Evolutionary conservation across 768 basidiomycete genomes (phyloP).

Genomic region (Boletus rubescentipes): DNA sequence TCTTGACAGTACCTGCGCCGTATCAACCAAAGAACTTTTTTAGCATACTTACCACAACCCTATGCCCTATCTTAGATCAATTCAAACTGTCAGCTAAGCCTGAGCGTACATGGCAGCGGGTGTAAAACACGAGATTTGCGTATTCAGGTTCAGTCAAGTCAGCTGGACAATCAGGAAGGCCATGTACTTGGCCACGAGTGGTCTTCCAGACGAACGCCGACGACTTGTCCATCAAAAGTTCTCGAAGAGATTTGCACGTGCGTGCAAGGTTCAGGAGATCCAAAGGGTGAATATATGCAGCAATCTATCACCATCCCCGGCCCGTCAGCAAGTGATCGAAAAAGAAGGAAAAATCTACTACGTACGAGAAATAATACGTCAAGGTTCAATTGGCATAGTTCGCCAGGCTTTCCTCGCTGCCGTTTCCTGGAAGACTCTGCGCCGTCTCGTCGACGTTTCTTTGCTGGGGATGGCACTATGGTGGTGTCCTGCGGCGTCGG

Average conservation of each 20-base stretch:
- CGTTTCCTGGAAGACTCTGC: neutral
- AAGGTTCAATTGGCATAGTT: neutral
- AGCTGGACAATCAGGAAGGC: conserved; percentile 31
- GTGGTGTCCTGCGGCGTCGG: neutral
- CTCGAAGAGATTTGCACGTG: conserved; percentile 4
- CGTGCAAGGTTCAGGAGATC: conserved; percentile 4
- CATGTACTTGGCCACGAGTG: conserved; percentile 31
- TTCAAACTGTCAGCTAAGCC: neutral
- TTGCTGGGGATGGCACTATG: neutral
- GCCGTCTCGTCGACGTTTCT: neutral
- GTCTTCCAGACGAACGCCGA: conserved; percentile 29
- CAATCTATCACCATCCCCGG: neutral
- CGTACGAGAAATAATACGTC: neutral
- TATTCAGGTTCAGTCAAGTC: conserved; percentile 40
- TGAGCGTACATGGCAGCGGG: conserved; percentile 21
- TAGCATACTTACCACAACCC: conserved; percentile 8
- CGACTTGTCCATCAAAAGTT: conserved; percentile 31
- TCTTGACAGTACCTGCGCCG: conserved; percentile 9
- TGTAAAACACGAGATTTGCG: conserved; percentile 38
- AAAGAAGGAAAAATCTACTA: neutral
- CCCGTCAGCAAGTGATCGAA: neutral
- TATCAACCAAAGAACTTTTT: conserved; percentile 7
- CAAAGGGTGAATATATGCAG: neutral
- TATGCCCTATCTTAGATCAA: neutral
- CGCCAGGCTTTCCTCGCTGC: neutral